Base-by-base conservation (phyloP, 2,329 filamentous ascomycete species). In the Sporothrix brasiliensis region DNA sequence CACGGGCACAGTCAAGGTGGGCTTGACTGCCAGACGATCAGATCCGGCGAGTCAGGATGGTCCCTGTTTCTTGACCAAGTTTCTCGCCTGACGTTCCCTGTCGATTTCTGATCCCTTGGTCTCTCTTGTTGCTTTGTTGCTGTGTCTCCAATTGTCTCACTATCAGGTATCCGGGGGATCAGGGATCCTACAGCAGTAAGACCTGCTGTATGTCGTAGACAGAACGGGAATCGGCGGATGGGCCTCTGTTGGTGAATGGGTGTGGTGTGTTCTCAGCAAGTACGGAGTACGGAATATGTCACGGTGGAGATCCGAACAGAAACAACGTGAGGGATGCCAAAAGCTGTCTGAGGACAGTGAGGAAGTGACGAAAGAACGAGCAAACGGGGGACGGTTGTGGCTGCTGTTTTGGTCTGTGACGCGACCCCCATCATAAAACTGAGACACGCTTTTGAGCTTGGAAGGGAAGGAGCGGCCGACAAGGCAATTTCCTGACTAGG, bases 91-190 rank as follows among this genome's bases (percentile, higher is more conserved):
- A n/a, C n/a, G 39, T 61, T 61, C 56, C 56, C 56, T 61, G 56
- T 61, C 56, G 11, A 14, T 61, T 61, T 21, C 19, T 53, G 47
- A 24, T 24, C 34, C 67, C 30, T 68, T 30, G 27, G 27, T 30
- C 27, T 30, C 27, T 30, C 27, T 30, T 30, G 27, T 30, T 30
- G 27, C 27, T 4, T 61, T 60, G 34, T 53, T 10, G 47, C 44
- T 60, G 50, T 44, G 34, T 68, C 67, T 68, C 67, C 67, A 60
- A 68, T n/a, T 68, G 67, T 68, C 67, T 68, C 41, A 50, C 52
- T 49, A 11, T 65, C 19, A 11, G 34, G 27, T 10, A 30, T 11
- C 50, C 63, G 63, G 61, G 44, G 63, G 24, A 53, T 27, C 63
- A 67, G 63, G 63, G 47, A 67, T 67, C 63, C 63, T 41, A 41